Conservation (phyloP, 2,329 filamentous ascomycete genomes). For the Thermothelomyces thermophilus region DNA sequence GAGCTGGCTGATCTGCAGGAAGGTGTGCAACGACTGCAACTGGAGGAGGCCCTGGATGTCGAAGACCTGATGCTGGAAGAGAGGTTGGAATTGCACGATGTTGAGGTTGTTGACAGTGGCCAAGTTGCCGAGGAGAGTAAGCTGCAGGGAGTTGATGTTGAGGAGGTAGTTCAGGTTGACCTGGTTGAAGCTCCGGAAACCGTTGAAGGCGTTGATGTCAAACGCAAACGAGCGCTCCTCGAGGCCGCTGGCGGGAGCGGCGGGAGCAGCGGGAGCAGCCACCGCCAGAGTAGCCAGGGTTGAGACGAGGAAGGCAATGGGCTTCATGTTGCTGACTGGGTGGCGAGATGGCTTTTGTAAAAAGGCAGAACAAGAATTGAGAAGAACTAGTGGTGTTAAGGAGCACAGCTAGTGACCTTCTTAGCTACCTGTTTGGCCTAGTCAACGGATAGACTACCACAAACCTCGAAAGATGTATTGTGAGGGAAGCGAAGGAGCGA, state of each 20-base stretch:
- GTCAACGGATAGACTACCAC: neutral
- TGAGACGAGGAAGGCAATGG: constrained; percentile 39
- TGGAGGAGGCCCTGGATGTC: constrained; percentile 36
- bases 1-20: constrained; percentile 31
- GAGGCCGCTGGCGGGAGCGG: constrained; percentile 28
- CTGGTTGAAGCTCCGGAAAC: constrained; percentile 35
- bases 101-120: constrained; percentile 41
- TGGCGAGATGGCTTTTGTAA: constrained; percentile 23
- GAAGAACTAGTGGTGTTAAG: constrained; percentile 29
- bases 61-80: constrained; percentile 37
- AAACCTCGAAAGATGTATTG: constrained; percentile 37
- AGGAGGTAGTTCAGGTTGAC: constrained; percentile 41
- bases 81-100: constrained; percentile 35
- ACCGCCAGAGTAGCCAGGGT: constrained; percentile 39
- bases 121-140: constrained; percentile 37
- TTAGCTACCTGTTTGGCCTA: neutral
- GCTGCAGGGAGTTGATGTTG: constrained; percentile 40
- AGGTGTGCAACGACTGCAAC: constrained; percentile 36
- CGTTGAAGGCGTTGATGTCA: constrained; percentile 39
- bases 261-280: constrained; percentile 38
- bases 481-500: constrained; percentile 33
- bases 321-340: constrained; percentile 41
- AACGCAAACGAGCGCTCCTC: constrained; percentile 32
- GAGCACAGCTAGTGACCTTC: constrained; percentile 37
- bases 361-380: constrained; percentile 30